These are phyloP conservation scores for Phytophthora quininea DNA, from an alignment of 352 stramenopile genomes.

Conservation along the genomic window DNA sequence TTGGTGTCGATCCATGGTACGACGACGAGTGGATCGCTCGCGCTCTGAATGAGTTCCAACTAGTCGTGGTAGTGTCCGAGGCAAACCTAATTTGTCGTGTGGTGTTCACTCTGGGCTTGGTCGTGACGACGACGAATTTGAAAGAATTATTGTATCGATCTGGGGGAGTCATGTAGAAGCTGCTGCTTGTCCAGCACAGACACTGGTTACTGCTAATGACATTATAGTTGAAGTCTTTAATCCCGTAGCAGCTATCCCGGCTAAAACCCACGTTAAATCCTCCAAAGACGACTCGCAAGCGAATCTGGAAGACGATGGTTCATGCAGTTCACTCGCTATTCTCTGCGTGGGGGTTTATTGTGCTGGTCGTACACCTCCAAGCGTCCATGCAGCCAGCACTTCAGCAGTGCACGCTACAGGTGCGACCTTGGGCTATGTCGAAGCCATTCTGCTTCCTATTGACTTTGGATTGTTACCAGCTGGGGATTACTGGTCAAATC, in stretches of 20 bases:
- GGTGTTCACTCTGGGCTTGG: slow-evolving; percentile 6
- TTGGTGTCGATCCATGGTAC: slow-evolving; percentile 4
- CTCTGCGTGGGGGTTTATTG: slow-evolving; percentile 1
- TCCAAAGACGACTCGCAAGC: neutral
- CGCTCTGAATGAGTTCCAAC: slow-evolving; percentile 13
- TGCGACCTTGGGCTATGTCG: slow-evolving; percentile 25
- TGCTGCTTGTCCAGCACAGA: neutral
- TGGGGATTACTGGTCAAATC: slow-evolving; percentile 7
- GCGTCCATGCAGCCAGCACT: slow-evolving; percentile 3
- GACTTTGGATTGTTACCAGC: slow-evolving; percentile 22
- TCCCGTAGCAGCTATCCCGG: no score
- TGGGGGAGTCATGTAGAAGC: neutral
- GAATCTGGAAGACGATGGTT: neutral
- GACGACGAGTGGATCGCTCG: slow-evolving; percentile 13
- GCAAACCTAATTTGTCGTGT: slow-evolving; percentile 2
- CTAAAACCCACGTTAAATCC: neutral
- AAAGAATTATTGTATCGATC: slow-evolving; percentile 5
- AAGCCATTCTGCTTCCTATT: slow-evolving; percentile 28
- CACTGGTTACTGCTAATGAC: neutral
- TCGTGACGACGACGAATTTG: slow-evolving; percentile 8
- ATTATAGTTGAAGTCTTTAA: no score
- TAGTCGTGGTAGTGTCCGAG: slow-evolving; percentile 16
- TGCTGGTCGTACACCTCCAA: slow-evolving; percentile 15
- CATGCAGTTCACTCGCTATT: slow-evolving; percentile 1
- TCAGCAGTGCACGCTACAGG: slow-evolving; percentile 11